A percentile compares a stretch with the other conserved stretches of the same genome.
These are phyloP conservation scores for Puccinia hordei DNA, from an alignment of 1,284 basidiomycete species.

Conservation along the genomic window DNA sequence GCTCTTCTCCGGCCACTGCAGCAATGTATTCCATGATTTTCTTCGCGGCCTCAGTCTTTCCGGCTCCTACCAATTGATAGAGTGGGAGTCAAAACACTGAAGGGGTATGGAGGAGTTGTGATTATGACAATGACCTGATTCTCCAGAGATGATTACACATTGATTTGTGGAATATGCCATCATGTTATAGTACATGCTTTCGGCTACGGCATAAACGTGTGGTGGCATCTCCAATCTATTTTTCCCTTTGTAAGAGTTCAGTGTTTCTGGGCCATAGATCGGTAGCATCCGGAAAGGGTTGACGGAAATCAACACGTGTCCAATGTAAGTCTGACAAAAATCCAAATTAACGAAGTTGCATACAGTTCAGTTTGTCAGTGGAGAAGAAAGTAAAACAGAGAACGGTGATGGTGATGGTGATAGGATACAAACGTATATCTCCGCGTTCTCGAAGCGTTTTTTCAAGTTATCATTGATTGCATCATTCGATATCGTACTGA, in stretches of 20 bases:
- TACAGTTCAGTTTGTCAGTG: background rate
- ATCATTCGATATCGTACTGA: constrained; percentile 96
- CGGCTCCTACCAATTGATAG: constrained; percentile 67
- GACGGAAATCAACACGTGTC: constrained; percentile 93
- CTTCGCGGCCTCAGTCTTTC: constrained; percentile 96
- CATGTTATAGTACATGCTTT: constrained; percentile 98
- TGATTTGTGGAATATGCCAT: constrained; percentile 99
- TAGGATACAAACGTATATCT: constrained; percentile 75
- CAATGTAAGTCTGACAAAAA: constrained; percentile 79
- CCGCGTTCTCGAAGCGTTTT: constrained; percentile 89
- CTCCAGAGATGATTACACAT: constrained; percentile 99
- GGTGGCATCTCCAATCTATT: constrained; percentile 97
- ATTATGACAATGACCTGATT: constrained; percentile 64
- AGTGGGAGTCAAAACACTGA: constrained; percentile 57
- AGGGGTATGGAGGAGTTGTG: constrained; percentile 55
- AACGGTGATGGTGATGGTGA: background rate
- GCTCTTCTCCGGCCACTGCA: constrained; percentile 78
- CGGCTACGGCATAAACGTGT: constrained; percentile 96
- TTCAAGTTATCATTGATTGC: constrained; percentile 97
- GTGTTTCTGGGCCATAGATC: constrained; percentile 87
- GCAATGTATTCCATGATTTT: constrained; percentile 99
- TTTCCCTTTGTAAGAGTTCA: constrained; percentile 89
- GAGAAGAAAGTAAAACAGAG: background rate
- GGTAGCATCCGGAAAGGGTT: constrained; percentile 87
- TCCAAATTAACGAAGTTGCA: background rate